These are phyloP conservation scores for Exophiala lecanii-corni DNA, from an alignment of 2,329 filamentous ascomycete genomes.

Conservation along the genomic window DNA sequence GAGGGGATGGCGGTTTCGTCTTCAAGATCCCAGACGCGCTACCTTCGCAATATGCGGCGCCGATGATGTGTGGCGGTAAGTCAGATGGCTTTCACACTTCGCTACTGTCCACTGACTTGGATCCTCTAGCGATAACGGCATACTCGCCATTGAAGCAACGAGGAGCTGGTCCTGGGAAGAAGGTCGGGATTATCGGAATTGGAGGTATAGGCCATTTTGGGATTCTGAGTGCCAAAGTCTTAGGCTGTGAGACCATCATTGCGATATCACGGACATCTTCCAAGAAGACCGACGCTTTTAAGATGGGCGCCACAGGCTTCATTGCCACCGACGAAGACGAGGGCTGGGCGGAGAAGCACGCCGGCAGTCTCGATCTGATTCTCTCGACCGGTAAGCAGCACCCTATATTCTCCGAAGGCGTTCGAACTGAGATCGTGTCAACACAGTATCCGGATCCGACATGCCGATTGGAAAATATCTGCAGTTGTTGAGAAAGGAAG, in stretches of 20 bases:
- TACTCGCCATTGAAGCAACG: conserved; percentile 10
- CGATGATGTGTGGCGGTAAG: conserved; percentile 17
- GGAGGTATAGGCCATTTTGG: conserved; percentile 73
- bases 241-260: conserved; percentile 58
- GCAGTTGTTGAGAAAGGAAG: conserved; percentile 53
- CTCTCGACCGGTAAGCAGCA: conserved; percentile 44
- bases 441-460: no score
- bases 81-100: no score
- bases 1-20: conserved; percentile 43
- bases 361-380: conserved; percentile 50
- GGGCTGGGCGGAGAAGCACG: conserved; percentile 49
- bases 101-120: no score
- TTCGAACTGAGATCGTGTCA: no score
- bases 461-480: conserved; percentile 63
- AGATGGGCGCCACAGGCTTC: conserved; percentile 51
- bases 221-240: conserved; percentile 68
- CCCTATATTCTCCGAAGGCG: no score
- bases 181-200: conserved; percentile 67
- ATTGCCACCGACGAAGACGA: conserved; percentile 54
- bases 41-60: conserved; percentile 12
- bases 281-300: conserved; percentile 49
- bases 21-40: conserved; percentile 29
- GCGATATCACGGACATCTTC: conserved; percentile 49
- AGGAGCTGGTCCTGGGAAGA: conserved; percentile 28
- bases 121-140: no score